These are phyloP conservation scores for Hirschioporus abietinus DNA, from an alignment of 768 basidiomycete species.

Conservation along the genomic window DNA sequence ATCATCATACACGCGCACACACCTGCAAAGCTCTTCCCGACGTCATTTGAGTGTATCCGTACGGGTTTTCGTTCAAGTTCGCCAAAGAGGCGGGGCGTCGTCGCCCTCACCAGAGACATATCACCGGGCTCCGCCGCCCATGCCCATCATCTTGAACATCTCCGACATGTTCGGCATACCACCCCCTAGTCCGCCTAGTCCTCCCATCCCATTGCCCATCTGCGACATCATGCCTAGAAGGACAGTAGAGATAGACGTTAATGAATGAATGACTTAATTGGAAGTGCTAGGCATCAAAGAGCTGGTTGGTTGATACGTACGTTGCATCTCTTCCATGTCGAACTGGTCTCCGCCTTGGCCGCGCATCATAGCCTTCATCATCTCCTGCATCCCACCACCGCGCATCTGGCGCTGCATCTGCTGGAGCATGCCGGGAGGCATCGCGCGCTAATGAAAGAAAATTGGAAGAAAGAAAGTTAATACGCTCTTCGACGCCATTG, in stretches of 20 bases:
- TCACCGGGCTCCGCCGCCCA: slow-evolving; percentile 51
- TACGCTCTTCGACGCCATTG: not conserved
- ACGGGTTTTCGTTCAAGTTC: not conserved
- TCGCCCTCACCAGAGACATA: not conserved
- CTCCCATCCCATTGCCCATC: slow-evolving; percentile 59
- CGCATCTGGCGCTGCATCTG: slow-evolving; percentile 84
- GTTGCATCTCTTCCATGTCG: slow-evolving; percentile 94
- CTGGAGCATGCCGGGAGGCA: slow-evolving; percentile 94
- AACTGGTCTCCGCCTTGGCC: slow-evolving; percentile 85
- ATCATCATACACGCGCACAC: not conserved
- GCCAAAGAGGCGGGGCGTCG: not conserved
- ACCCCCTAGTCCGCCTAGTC: slow-evolving; percentile 44
- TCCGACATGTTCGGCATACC: slow-evolving; percentile 60
- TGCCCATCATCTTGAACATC: slow-evolving; percentile 81
- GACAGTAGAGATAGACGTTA: slow-evolving; percentile 11
- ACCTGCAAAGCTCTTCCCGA: not conserved
- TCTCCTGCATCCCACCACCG: slow-evolving; percentile 88
- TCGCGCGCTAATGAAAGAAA: slow-evolving; percentile 54
- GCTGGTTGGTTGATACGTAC: slow-evolving; percentile 37
- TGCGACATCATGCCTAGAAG: slow-evolving; percentile 78
- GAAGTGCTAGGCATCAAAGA: not conserved
- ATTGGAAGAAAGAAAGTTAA: slow-evolving; percentile 4
- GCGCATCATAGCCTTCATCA: slow-evolving; percentile 99
- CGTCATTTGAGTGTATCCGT: not conserved
- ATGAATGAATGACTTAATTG: not conserved